Evolutionary conservation across 1,139 yeast species (phyloP).

Genomic region (Saccharomyces hybrid): DNA sequence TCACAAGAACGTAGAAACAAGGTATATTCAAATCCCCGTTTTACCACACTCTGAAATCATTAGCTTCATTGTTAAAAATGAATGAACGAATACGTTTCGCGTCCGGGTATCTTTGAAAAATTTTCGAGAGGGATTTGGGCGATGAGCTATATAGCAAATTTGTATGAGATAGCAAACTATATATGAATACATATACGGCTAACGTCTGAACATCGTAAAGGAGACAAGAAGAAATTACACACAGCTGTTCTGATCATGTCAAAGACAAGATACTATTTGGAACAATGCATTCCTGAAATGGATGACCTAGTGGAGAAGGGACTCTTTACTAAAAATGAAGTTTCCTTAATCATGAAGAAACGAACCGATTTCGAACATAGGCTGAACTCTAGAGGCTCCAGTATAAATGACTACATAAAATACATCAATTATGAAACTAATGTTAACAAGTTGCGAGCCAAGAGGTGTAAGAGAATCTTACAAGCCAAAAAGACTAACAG

Average conservation of each 20-base stretch:
- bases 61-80: too few relatives aligned
- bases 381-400: conserved; percentile 75
- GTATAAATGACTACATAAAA: conserved; percentile 65
- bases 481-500: conserved; percentile 44
- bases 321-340: conserved; percentile 71
- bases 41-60: too few relatives aligned
- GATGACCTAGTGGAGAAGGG: conserved; percentile 81
- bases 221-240: background rate
- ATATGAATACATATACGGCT: background rate
- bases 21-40: too few relatives aligned
- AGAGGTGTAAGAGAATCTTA: conserved; percentile 59
- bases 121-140: background rate
- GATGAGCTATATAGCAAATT: background rate
- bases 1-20: too few relatives aligned
- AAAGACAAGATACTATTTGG: conserved; percentile 68
- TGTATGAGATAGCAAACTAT: background rate
- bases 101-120: background rate
- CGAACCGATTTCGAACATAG: conserved; percentile 95
- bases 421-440: conserved; percentile 79
- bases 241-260: conserved; percentile 30
- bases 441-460: conserved; percentile 68
- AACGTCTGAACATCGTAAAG: background rate
- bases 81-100: background rate
- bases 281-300: conserved; percentile 84
- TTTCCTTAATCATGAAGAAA: conserved; percentile 79